Evolutionary conservation across 2,329 filamentous ascomycete species (phyloP).

Genomic region (Pleoardoris graminearum): DNA sequence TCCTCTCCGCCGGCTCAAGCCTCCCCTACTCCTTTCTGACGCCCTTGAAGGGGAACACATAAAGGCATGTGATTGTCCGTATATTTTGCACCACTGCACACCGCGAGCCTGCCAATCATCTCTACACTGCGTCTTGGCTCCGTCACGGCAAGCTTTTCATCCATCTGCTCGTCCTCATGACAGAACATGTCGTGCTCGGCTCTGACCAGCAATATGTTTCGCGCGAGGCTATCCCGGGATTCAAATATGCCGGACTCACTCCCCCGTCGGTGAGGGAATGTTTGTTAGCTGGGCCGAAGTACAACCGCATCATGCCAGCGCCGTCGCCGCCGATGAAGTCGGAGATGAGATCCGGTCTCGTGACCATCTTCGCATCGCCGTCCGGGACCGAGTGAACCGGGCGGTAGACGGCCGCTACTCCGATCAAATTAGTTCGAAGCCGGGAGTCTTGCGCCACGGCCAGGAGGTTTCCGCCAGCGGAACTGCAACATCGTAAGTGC

Average conservation of each 20-base stretch:
- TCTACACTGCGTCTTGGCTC: not conserved
- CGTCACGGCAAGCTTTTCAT: not conserved
- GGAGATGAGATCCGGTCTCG: not conserved
- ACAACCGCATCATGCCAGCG: not conserved
- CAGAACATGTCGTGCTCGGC: not conserved
- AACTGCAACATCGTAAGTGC: not conserved
- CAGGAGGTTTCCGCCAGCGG: not conserved
- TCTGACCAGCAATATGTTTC: not conserved
- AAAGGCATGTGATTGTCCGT: not conserved
- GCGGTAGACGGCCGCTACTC: not conserved
- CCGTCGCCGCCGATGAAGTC: not conserved
- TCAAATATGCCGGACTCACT: not conserved
- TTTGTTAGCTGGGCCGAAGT: not conserved
- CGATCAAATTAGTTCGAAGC: not conserved
- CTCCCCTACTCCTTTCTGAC: not conserved
- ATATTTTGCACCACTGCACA: not conserved
- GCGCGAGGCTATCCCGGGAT: not conserved
- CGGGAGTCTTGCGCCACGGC: not conserved
- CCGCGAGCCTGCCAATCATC: not conserved
- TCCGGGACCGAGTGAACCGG: not conserved
- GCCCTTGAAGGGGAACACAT: not conserved
- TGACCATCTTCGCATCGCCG: not conserved
- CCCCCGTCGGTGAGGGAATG: not conserved
- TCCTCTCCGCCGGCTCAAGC: not conserved
- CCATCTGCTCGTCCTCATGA: not conserved